Base-by-base conservation (phyloP, 495 filamentous ascomycete genomes). In the Neurospora tetraspora region DNA sequence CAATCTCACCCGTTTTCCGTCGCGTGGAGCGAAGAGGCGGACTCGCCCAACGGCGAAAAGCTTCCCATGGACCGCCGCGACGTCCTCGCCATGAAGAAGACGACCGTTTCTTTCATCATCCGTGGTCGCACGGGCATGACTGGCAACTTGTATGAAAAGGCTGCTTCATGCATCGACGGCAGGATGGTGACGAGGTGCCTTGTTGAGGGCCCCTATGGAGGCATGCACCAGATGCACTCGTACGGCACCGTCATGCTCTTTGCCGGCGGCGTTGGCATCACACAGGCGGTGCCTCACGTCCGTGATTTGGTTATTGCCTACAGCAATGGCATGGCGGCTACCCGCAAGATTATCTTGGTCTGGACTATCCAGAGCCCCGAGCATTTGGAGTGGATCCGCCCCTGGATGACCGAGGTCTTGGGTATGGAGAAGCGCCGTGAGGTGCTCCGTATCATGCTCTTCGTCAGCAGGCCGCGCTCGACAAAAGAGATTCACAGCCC, bases 341-440 rank as follows among this genome's bases (percentile, higher is more conserved):
- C 91, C 0, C 89, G 90, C 59, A 90, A 91, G 73, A 86, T 98
- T 74, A 85, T 96, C 16, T 87, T 99, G 6, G 89, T 97, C 68
- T 99, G 96, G 96, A 90, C 91, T 65, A 92, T 99, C 70, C 93
- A 95, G 75, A 92, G 86, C 47, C 92, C 91, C 34, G 95, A 98
- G 71, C 91, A 94, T 74, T 87, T 99, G 36, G 90, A 94, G 78
- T 99, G 96, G 96, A 93, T 98, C 53, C 88, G 92, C 8, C 89
- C 91, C 9, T 99, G 92, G 93, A 99, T 99, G 96, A 95, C 97
- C 73, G 86, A 92, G 78, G 95, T 98, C 73, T 86, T 99, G 42
- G 88, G 88, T 3, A 92, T 98, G 85, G 92, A 94, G 10, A 87
- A 86, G 68, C 89, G 96, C 0, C 88, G 94, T 36, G 93, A 98